Conservation (phyloP, 306 rosid genomes). For the Inga oerstediana region DNA sequence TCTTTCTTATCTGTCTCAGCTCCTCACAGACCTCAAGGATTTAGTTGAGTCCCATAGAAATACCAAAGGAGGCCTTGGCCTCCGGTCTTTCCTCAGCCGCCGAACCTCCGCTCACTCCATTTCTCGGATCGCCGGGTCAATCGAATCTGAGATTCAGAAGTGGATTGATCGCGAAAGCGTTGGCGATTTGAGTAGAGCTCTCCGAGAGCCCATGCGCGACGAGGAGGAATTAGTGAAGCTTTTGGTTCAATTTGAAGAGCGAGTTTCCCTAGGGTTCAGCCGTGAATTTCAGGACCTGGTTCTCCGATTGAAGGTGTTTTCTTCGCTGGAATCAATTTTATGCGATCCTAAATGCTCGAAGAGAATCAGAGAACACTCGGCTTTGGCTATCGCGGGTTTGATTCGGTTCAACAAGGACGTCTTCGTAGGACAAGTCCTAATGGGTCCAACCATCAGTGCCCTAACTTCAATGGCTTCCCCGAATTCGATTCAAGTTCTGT, state of each 20-base stretch:
- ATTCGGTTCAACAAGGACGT: slow-evolving; percentile 87
- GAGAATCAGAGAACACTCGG: slow-evolving; percentile 58
- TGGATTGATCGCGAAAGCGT: slow-evolving; percentile 88
- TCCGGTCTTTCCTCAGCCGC: slow-evolving; percentile 68
- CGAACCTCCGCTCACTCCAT: slow-evolving; percentile 62
- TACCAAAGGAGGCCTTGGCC: slow-evolving; percentile 31
- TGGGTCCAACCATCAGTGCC: slow-evolving; percentile 61
- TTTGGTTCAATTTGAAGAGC: slow-evolving; percentile 55
- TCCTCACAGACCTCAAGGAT: slow-evolving; percentile 61
- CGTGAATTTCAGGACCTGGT: slow-evolving; percentile 71
- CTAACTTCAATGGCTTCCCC: slow-evolving; percentile 54
- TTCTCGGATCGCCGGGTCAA: slow-evolving; percentile 64
- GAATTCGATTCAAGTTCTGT: slow-evolving; percentile 54
- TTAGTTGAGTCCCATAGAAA: slow-evolving; percentile 50
- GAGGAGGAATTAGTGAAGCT: slow-evolving; percentile 43
- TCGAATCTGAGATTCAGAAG: slow-evolving; percentile 73
- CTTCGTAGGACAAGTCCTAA: slow-evolving; percentile 75
- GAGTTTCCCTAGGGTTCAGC: slow-evolving; percentile 66
- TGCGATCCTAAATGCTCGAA: slow-evolving; percentile 44
- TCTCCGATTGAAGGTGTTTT: slow-evolving; percentile 62
- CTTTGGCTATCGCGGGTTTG: slow-evolving; percentile 47
- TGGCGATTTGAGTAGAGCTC: slow-evolving; percentile 37
- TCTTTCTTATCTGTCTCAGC: slow-evolving; percentile 55
- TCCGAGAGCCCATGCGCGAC: slow-evolving; percentile 24
- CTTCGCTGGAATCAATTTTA: slow-evolving; percentile 49